These are phyloP conservation scores for Pinus tabuliformis DNA, from an alignment of 75 land plant species.

Conservation along the genomic window DNA sequence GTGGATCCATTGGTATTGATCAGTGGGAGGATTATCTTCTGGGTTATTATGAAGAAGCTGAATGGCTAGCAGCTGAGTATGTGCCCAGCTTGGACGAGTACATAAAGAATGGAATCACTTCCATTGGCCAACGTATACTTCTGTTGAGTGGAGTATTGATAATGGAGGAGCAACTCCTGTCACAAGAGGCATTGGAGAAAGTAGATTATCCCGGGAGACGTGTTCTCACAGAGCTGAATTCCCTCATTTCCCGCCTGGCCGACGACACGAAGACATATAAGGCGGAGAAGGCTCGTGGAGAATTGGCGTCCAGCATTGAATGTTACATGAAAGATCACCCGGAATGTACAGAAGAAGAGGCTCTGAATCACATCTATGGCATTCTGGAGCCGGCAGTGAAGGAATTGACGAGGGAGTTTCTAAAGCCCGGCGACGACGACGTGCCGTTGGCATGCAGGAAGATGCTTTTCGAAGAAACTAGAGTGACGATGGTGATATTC, in stretches of 20 bases:
- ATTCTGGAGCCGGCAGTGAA: slow-evolving; percentile 14
- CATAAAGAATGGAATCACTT: slow-evolving; percentile 26
- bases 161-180: background rate
- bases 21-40: slow-evolving; percentile 42
- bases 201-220: slow-evolving; percentile 4
- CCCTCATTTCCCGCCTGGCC: background rate
- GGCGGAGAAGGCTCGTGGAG: slow-evolving; percentile 17
- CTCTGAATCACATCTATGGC: background rate
- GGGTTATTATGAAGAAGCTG: slow-evolving; percentile 35
- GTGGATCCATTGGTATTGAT: too few relatives aligned
- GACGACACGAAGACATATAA: background rate
- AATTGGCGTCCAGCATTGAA: slow-evolving; percentile 6
- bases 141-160: slow-evolving; percentile 21
- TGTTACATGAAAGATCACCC: slow-evolving; percentile 23
- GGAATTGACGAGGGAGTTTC: slow-evolving; percentile 13
- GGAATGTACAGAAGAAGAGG: slow-evolving; percentile 15
- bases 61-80: slow-evolving; percentile 35
- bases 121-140: slow-evolving; percentile 23
- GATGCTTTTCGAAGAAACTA: slow-evolving; percentile 20
- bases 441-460: slow-evolving; percentile 16
- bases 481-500: slow-evolving; percentile 19
- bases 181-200: slow-evolving; percentile 9
- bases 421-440: background rate
- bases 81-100: slow-evolving; percentile 48
- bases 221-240: background rate